A percentile compares a stretch with the other conserved stretches of the same genome.
Conservation (phyloP, 345 rosid genomes). For the Melaleuca alternifolia region DNA sequence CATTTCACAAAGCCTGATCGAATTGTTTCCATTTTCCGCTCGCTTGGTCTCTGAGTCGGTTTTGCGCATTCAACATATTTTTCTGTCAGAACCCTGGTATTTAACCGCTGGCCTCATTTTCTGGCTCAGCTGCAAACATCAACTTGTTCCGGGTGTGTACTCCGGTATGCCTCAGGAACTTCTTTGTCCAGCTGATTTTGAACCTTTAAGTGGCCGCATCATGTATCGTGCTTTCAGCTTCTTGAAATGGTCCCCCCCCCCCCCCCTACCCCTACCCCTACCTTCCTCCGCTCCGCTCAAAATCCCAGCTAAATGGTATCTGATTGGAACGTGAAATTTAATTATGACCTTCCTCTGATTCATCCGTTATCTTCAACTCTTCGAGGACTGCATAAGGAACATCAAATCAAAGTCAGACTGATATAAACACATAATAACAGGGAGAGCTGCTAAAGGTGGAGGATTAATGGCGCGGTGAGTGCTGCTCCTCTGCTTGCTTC, state of each 20-base stretch:
- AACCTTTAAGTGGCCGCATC: neutral
- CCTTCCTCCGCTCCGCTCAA: neutral
- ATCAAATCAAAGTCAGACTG: neutral
- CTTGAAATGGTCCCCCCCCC: neutral
- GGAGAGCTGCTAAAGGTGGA: neutral
- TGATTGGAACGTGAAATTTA: neutral
- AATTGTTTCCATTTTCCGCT: neutral
- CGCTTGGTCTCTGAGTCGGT: neutral
- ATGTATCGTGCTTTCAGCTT: neutral
- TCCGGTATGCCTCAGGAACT: neutral
- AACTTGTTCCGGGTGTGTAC: neutral
- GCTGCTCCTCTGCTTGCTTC: neutral
- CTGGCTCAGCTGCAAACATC: neutral
- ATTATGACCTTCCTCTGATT: neutral
- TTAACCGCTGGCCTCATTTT: neutral
- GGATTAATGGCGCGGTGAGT: neutral
- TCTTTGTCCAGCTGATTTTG: neutral
- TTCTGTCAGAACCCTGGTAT: neutral
- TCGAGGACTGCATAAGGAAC: neutral
- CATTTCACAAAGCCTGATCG: neutral
- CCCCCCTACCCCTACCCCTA: too few species aligned
- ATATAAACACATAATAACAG: neutral
- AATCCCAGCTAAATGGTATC: neutral
- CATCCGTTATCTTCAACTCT: neutral
- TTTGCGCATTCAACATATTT: neutral